phyloP scores from a whole-genome alignment of 345 rosid genomes.

The Arabidopsis suecica region DNA sequence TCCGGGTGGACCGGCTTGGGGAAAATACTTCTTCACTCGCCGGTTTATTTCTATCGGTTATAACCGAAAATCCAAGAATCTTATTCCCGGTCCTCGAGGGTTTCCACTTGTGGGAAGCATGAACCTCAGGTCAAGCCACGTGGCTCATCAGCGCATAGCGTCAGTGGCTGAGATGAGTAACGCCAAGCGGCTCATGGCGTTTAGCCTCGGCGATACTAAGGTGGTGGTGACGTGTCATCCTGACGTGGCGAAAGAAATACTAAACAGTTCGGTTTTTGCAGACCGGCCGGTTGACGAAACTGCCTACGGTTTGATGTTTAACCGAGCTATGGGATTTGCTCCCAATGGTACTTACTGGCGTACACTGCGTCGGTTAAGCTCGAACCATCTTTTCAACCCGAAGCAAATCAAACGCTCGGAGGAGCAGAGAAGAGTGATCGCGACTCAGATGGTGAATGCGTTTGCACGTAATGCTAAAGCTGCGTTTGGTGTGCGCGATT shows the following conservation, averaged over 20 bases:
- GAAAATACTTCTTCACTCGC: constrained; percentile 49
- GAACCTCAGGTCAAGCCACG: constrained; percentile 57
- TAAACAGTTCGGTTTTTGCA: constrained; percentile 70
- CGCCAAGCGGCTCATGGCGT: constrained; percentile 74
- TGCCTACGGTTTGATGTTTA: constrained; percentile 76
- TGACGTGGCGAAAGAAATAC: constrained; percentile 68
- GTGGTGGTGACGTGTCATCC: constrained; percentile 69
- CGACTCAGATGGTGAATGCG: constrained; percentile 54
- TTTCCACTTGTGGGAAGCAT: constrained; percentile 71
- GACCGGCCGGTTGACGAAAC: constrained; percentile 83
- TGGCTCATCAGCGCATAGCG: constrained; percentile 69
- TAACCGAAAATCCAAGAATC: constrained; percentile 37
- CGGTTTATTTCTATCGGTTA: constrained; percentile 33
- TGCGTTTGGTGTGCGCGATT: constrained; percentile 51
- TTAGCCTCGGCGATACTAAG: constrained; percentile 69
- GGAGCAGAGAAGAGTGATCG: constrained; percentile 53
- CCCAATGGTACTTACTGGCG: constrained; percentile 78
- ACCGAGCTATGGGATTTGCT: constrained; percentile 81
- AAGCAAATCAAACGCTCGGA: constrained; percentile 62
- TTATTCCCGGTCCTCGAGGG: constrained; percentile 81
- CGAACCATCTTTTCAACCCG: constrained; percentile 65
- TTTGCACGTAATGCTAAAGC: constrained; percentile 35
- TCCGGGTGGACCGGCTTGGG: constrained; percentile 88
- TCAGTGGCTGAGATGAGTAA: constrained; percentile 49
- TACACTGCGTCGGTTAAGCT: constrained; percentile 60